Conservation (phyloP, 495 filamentous ascomycete species). For the Glutinoglossum americanum region DNA sequence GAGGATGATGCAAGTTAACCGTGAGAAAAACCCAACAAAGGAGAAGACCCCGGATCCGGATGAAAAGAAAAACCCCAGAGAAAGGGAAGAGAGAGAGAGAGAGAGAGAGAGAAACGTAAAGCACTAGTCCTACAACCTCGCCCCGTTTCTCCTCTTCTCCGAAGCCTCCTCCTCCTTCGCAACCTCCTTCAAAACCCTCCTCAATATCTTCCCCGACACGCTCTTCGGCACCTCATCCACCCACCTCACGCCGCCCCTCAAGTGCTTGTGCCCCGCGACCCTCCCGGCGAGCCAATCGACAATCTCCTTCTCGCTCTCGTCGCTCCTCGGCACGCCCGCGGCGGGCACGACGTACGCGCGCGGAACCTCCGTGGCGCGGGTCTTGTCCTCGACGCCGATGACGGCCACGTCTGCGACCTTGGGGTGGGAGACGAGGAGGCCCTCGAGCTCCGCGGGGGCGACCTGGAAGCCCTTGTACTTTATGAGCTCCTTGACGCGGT, state of each 20-base stretch:
- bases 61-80: no score
- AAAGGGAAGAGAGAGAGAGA: neutral
- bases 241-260: slow-evolving; percentile 68
- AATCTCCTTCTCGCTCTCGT: slow-evolving; percentile 29
- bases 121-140: slow-evolving; percentile 10
- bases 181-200: slow-evolving; percentile 38
- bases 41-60: no score
- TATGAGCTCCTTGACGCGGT: slow-evolving; percentile 32
- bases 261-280: slow-evolving; percentile 50
- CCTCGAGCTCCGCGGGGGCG: slow-evolving; percentile 71
- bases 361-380: slow-evolving; percentile 59
- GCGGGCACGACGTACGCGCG: slow-evolving; percentile 58
- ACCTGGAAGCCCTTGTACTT: slow-evolving; percentile 63
- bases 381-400: slow-evolving; percentile 50
- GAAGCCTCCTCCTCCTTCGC: slow-evolving; percentile 25
- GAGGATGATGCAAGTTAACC: no score
- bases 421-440: slow-evolving; percentile 45
- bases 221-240: slow-evolving; percentile 72
- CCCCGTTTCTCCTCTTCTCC: slow-evolving; percentile 9
- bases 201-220: slow-evolving; percentile 69
- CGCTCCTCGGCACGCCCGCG: slow-evolving; percentile 22
- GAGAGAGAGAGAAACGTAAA: neutral
- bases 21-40: no score
- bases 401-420: slow-evolving; percentile 72
- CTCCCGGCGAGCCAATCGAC: slow-evolving; percentile 33